These are phyloP conservation scores for Pseudomonodictys pantanalensis DNA, from an alignment of 495 filamentous ascomycete species.

Conservation along the genomic window DNA sequence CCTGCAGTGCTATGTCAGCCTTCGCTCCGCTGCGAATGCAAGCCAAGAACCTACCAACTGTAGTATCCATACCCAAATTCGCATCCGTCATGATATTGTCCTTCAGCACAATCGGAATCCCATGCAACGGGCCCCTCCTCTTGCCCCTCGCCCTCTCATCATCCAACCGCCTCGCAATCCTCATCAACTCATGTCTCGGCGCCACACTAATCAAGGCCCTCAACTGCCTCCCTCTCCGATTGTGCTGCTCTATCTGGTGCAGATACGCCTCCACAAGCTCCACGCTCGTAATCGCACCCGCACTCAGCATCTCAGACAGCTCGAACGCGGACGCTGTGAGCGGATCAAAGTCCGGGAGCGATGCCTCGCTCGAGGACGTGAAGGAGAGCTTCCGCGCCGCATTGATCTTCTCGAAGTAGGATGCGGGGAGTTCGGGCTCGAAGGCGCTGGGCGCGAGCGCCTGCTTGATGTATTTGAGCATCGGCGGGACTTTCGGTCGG, in stretches of 20 bases:
- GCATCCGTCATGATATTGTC: conserved; percentile 37
- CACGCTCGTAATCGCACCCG: conserved; percentile 44
- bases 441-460: conserved; percentile 21
- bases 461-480: conserved; percentile 23
- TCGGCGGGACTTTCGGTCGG: background rate
- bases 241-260: conserved; percentile 49
- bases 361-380: conserved; percentile 13
- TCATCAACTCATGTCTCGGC: conserved; percentile 37
- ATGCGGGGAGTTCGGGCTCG: conserved; percentile 24
- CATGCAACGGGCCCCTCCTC: conserved; percentile 43
- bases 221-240: conserved; percentile 39
- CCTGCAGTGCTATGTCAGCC: conserved; percentile 25
- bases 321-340: conserved; percentile 46
- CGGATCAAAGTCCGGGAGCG: conserved; percentile 36
- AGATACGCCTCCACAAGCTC: conserved; percentile 52
- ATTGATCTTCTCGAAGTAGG: conserved; percentile 11
- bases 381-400: conserved; percentile 20
- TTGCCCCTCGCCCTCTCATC: conserved; percentile 38
- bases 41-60: conserved; percentile 25
- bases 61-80: conserved; percentile 36
- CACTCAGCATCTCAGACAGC: conserved; percentile 44
- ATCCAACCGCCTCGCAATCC: conserved; percentile 40
- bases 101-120: conserved; percentile 46
- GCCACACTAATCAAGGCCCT: conserved; percentile 44
- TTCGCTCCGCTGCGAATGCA: conserved; percentile 7